phyloP scores from a whole-genome alignment of 371 early-diverging fungal genomes.

The Syncephalis fuscata region DNA sequence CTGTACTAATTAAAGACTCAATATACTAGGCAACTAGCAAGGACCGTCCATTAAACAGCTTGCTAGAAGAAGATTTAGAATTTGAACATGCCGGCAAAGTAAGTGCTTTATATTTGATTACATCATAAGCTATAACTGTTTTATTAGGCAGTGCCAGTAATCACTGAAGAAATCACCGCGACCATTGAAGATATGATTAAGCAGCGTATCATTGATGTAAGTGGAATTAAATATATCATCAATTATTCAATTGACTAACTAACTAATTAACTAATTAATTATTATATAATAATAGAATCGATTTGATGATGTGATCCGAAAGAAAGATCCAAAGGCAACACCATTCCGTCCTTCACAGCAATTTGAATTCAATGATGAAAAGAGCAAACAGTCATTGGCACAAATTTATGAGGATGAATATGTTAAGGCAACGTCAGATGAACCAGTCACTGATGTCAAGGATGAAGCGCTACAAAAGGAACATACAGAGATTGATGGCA shows the following conservation, averaged over 20 bases:
- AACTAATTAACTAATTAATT: too few species aligned
- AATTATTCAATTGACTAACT: too few species aligned
- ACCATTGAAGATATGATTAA: slow-evolving; percentile 87
- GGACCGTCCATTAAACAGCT: slow-evolving; percentile 77
- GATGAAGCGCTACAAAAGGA: slow-evolving; percentile 52
- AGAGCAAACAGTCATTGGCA: slow-evolving; percentile 70
- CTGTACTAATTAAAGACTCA: too few species aligned
- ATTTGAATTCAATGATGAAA: slow-evolving; percentile 64
- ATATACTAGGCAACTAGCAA: slow-evolving; percentile 21
- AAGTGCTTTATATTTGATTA: background rate
- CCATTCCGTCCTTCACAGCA: slow-evolving; percentile 65
- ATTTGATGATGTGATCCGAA: slow-evolving; percentile 87
- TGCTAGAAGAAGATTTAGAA: slow-evolving; percentile 86
- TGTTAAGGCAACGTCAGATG: slow-evolving; percentile 28
- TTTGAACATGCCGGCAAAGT: slow-evolving; percentile 71
- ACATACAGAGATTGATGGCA: slow-evolving; percentile 59
- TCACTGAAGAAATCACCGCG: slow-evolving; percentile 78
- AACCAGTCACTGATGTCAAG: slow-evolving; percentile 38
- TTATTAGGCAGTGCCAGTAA: slow-evolving; percentile 82
- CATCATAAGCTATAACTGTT: too few species aligned
- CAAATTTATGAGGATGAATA: slow-evolving; percentile 88
- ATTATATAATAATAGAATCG: background rate
- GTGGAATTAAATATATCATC: too few species aligned
- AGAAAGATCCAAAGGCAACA: slow-evolving; percentile 46
- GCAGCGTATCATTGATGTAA: slow-evolving; percentile 57